Percentiles rank a stretch among this genome's conserved stretches.
These are phyloP conservation scores for Kondoa malvinella DNA, from an alignment of 768 basidiomycete genomes.

Conservation along the genomic window DNA sequence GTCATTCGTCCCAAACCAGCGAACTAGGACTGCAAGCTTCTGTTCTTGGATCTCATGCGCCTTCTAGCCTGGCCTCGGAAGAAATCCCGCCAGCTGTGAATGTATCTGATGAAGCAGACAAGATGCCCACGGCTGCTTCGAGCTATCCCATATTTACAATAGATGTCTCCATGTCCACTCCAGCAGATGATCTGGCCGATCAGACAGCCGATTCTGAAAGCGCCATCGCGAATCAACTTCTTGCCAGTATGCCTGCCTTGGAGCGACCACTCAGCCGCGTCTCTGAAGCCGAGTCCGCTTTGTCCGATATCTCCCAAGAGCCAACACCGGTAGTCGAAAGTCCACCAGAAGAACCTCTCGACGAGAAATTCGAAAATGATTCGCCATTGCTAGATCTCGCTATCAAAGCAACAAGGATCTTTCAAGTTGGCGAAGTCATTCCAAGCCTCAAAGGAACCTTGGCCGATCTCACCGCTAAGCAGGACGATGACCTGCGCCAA, in stretches of 20 bases:
- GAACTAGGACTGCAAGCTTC: background rate
- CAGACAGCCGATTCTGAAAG: background rate
- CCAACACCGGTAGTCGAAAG: background rate
- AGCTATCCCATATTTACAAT: no score
- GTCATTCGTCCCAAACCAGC: background rate
- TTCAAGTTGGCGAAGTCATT: background rate
- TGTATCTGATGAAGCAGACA: background rate
- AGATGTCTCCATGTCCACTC: no score
- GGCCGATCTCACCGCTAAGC: background rate
- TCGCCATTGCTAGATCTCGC: slow-evolving; percentile 4
- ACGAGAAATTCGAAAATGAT: background rate
- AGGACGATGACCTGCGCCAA: slow-evolving; percentile 6
- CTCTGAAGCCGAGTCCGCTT: background rate
- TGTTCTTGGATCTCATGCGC: background rate
- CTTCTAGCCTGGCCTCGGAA: background rate
- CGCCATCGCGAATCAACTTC: background rate
- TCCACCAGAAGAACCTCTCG: background rate
- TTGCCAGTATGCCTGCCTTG: background rate
- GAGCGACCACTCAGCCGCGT: background rate
- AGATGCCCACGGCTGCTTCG: no score
- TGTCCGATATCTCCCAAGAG: background rate
- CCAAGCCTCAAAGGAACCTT: background rate
- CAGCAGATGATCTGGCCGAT: background rate
- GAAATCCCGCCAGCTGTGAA: background rate
- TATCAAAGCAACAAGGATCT: background rate